phyloP scores from a whole-genome alignment of 148 eudicot genomes.

The Cornus kousa region DNA sequence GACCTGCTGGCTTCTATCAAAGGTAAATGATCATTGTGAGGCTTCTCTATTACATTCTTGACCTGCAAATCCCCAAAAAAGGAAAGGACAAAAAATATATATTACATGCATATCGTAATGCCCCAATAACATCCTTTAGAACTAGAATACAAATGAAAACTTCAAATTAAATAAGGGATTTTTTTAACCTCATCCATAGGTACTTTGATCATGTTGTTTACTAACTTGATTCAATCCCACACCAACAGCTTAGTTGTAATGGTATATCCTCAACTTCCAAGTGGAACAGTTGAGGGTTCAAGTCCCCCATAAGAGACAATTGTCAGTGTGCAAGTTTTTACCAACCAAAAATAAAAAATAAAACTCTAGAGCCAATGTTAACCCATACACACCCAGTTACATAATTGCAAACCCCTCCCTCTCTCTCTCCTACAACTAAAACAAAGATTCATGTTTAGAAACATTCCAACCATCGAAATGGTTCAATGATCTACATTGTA shows the following conservation, averaged over 20 bases:
- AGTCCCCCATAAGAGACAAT: no score
- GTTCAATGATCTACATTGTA: no score
- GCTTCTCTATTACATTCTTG: constrained; percentile 87
- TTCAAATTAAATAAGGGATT: not conserved
- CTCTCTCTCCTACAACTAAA: not conserved
- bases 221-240: no score
- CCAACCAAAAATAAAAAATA: no score
- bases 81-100: no score
- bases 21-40: constrained; percentile 90
- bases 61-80: constrained; percentile 59
- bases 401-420: not conserved
- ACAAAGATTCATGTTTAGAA: no score
- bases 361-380: not conserved
- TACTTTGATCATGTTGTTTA: not conserved
- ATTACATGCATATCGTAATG: not conserved
- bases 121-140: not conserved
- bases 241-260: no score
- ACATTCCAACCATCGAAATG: not conserved
- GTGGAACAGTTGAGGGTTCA: no score
- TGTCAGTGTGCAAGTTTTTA: no score
- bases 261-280: no score
- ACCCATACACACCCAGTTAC: not conserved
- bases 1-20: constrained; percentile 98
- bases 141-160: constrained; percentile 1
- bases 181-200: not conserved